A percentile compares a stretch with the other conserved stretches of the same genome.
phyloP scores from a whole-genome alignment of 2,329 filamentous ascomycete species.

The Colletotrichum scovillei region DNA sequence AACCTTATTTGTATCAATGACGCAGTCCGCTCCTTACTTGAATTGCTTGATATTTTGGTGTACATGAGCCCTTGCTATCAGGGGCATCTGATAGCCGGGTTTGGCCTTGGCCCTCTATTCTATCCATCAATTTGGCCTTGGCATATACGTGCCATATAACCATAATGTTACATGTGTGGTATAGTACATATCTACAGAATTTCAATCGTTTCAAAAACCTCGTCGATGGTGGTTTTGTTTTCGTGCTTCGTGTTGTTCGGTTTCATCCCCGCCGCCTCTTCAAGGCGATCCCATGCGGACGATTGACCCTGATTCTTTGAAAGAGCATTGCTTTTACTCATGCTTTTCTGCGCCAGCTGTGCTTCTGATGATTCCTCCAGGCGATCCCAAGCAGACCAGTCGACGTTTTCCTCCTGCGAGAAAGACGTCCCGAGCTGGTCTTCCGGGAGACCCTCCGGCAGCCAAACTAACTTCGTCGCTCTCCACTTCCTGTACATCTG shows the following conservation, averaged over 20 bases:
- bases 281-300: background rate
- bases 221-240: background rate
- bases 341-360: background rate
- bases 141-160: background rate
- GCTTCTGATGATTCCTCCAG: background rate
- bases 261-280: background rate
- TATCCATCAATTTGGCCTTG: background rate
- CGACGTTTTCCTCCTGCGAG: background rate
- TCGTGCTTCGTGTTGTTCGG: background rate
- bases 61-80: background rate
- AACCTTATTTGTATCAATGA: background rate
- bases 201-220: background rate
- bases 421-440: background rate
- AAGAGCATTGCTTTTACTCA: background rate
- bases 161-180: background rate
- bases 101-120: background rate
- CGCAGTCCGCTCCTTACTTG: background rate
- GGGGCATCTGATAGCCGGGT: background rate
- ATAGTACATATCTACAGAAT: constrained; percentile 9
- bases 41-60: background rate
- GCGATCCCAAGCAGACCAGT: background rate
- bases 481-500: background rate
- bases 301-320: background rate
- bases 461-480: background rate
- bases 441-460: background rate